phyloP scores from a whole-genome alignment of 2,329 filamentous ascomycete genomes.

The Diaporthe nobilis region DNA sequence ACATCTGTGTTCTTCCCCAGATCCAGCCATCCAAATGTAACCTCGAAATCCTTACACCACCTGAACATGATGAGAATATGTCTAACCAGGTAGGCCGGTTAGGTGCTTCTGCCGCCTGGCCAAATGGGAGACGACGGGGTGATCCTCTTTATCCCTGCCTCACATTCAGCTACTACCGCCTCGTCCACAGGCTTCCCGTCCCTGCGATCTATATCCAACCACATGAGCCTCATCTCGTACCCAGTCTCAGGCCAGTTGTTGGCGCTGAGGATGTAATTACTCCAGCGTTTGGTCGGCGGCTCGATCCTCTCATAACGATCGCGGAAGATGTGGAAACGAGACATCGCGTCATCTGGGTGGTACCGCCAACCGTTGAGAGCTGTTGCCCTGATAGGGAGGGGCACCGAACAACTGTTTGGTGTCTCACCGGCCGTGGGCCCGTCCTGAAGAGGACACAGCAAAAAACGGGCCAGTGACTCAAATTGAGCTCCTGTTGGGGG shows the following conservation, averaged over 20 bases:
- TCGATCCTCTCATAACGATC: neutral
- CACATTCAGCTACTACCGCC: neutral
- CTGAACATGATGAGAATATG: neutral
- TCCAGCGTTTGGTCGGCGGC: neutral
- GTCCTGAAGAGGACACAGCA: neutral
- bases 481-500: neutral
- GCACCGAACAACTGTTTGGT: neutral
- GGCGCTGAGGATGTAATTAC: neutral
- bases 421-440: neutral
- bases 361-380: neutral
- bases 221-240: neutral
- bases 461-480: neutral
- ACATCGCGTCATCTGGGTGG: neutral
- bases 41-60: no score
- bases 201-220: neutral
- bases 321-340: constrained; percentile 1
- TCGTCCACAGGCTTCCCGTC: neutral
- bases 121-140: neutral
- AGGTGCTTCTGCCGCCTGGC: neutral
- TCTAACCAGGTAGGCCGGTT: neutral
- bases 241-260: neutral
- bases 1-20: no score
- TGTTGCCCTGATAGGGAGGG: neutral
- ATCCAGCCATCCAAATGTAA: no score
- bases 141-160: neutral